Evolutionary conservation across 2,329 filamentous ascomycete genomes (phyloP), one percentile per base, ranked within the genome.

Genomic region (Clarireedia monteithiana): DNA sequence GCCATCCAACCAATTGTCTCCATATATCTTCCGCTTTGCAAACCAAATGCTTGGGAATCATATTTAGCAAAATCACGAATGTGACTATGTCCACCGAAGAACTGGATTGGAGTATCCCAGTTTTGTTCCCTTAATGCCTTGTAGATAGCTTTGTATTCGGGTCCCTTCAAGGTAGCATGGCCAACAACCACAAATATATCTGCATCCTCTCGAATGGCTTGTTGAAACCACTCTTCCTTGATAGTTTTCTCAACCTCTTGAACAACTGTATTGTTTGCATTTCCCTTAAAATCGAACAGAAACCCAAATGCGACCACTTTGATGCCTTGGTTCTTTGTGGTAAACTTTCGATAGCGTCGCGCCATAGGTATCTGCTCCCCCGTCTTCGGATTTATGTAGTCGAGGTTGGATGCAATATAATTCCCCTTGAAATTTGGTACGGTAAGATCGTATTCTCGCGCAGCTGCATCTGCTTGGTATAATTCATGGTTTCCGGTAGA

Each of bases 1-100:
- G 91, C 95, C 81, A 94, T 84, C 80, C 94, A 97, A 2, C 92
- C 92, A 50, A 97, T 85, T 0, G 92, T 96, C 74, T 97, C 92
- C 76, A 96, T 87, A 70, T 96, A 97, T 0, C 92, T 82, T 4
- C 92, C 92, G 63, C 89, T 94, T 42, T 91, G 91, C 5, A 97
- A 75, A 1, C 86, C 91, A 60, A 88, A 85, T 0, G 91, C 83
- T 53, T 83, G 85, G 40, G 80, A 79, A 70, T 96, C 92, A 65
- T 89, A 96, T 58, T 80, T 82, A 42, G 82, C 82, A 63, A 89
- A 89, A 68, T 96, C 91, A 7, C 92, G 84, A 48, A 96, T 89
- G 68, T 97, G 92, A 1, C 84, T 84, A 67, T 97, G 92, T 0
- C 92, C 92, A 7, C 89, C 92, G 59, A 97, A 94, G 72, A 96